A percentile compares a stretch with the other conserved stretches of the same genome.
These are phyloP conservation scores for Coemansia sp. DNA, from an alignment of 192 early-diverging fungal species.

Conservation along the genomic window DNA sequence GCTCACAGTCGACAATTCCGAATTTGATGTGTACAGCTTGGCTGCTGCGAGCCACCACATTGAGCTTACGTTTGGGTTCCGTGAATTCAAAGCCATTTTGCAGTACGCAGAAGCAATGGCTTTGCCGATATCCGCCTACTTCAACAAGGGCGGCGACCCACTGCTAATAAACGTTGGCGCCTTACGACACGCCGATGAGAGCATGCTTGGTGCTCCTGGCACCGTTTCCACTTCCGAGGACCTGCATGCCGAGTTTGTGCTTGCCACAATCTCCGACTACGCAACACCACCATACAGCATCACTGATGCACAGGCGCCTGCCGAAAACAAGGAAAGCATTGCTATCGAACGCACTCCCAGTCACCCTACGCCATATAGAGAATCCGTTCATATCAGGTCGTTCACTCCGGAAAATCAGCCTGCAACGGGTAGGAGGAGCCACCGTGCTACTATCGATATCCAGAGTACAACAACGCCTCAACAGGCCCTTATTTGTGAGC, in stretches of 20 bases:
- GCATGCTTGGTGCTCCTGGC: slow-evolving; percentile 1
- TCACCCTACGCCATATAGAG: neutral
- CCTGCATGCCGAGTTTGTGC: slow-evolving; percentile 38
- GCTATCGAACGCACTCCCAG: neutral
- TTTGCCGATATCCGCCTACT: slow-evolving; percentile 41
- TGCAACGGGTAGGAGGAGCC: neutral
- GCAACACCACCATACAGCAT: neutral
- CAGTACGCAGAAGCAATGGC: slow-evolving; percentile 50
- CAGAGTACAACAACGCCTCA: neutral
- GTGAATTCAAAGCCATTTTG: slow-evolving; percentile 50
- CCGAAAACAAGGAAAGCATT: neutral
- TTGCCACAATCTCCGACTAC: slow-evolving; percentile 47
- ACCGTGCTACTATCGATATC: neutral
- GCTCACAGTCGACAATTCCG: slow-evolving; percentile 35
- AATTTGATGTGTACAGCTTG: slow-evolving; percentile 51
- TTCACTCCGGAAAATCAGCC: slow-evolving; percentile 4
- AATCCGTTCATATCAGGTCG: slow-evolving; percentile 5
- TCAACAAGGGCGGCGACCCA: slow-evolving; percentile 43
- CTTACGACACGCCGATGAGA: slow-evolving; percentile 1
- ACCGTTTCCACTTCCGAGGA: slow-evolving; percentile 13
- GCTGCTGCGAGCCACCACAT: slow-evolving; percentile 10
- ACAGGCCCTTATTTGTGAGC: slow-evolving; percentile 4
- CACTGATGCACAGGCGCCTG: neutral
- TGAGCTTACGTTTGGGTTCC: slow-evolving; percentile 52
- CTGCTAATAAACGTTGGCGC: slow-evolving; percentile 38